A percentile compares a stretch with the other conserved stretches of the same genome.
Conservation (phyloP, 345 rosid species). For the Noccaea bulbosa region DNA sequence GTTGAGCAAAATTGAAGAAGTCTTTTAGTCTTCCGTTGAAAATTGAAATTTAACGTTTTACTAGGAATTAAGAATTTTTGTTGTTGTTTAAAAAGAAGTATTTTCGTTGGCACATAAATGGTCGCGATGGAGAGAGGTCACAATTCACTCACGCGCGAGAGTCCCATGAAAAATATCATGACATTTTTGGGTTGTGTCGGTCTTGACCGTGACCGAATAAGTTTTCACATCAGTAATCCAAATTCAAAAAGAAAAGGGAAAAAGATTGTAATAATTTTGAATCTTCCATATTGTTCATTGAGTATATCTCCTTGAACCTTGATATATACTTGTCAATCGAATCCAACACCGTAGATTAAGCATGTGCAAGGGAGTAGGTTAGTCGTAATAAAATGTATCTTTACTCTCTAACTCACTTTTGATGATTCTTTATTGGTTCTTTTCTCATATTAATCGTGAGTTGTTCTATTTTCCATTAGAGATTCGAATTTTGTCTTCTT, state of each 20-base stretch:
- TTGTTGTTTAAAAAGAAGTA: neutral
- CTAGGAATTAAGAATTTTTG: neutral
- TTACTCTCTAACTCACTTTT: constrained; percentile 8
- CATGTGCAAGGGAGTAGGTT: constrained; percentile 23
- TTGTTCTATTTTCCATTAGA: constrained; percentile 28
- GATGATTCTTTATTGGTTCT: constrained; percentile 18
- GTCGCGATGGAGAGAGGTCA: constrained; percentile 23
- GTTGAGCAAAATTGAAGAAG: neutral
- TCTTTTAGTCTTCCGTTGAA: neutral
- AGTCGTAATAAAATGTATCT: neutral
- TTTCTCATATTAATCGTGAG: constrained; percentile 23
- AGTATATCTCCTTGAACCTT: neutral
- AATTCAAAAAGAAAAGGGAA: too few relatives aligned
- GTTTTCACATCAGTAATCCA: constrained; percentile 29
- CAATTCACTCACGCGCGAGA: neutral
- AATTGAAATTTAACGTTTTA: neutral
- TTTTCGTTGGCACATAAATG: neutral
- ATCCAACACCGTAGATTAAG: neutral
- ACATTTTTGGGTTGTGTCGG: constrained; percentile 1
- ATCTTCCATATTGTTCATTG: neutral
- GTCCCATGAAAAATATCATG: constrained; percentile 22
- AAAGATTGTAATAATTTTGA: too few relatives aligned
- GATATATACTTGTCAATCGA: constrained; percentile 16
- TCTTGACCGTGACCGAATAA: constrained; percentile 24
- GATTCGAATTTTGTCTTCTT: constrained; percentile 39